A percentile compares a stretch with the other conserved stretches of the same genome.
Evolutionary conservation across 495 filamentous ascomycete genomes (phyloP).

Genomic region (Aspergillus mulundensis): DNA sequence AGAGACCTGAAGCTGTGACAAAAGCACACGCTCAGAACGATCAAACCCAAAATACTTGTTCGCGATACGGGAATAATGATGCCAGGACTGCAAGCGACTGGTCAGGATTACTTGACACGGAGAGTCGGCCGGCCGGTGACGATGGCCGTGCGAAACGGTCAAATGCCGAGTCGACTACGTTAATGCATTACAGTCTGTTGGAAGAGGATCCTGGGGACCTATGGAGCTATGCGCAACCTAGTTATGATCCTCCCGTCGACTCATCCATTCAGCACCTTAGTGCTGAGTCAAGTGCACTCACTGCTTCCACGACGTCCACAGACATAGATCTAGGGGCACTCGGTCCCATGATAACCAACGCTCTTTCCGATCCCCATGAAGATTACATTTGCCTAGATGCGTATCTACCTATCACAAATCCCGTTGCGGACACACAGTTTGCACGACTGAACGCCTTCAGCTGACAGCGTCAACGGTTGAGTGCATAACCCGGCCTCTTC

Average conservation of each 20-base stretch:
- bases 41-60: no score
- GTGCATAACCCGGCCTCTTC: no score
- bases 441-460: neutral
- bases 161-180: neutral
- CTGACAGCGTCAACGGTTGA: neutral
- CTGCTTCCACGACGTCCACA: neutral
- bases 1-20: neutral
- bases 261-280: neutral
- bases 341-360: neutral
- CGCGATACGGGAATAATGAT: neutral
- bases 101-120: neutral
- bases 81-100: neutral
- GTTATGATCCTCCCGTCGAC: neutral
- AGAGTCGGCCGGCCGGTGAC: neutral
- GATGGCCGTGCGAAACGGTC: neutral
- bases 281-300: neutral
- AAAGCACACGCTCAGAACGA: neutral
- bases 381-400: neutral
- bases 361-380: neutral
- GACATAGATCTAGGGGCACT: neutral
- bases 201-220: neutral
- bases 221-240: neutral
- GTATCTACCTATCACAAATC: neutral
- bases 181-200: neutral
- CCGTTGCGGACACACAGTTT: neutral